Base-by-base conservation (phyloP, 192 early-diverging fungal genomes). In the Mortierella claussenii region DNA sequence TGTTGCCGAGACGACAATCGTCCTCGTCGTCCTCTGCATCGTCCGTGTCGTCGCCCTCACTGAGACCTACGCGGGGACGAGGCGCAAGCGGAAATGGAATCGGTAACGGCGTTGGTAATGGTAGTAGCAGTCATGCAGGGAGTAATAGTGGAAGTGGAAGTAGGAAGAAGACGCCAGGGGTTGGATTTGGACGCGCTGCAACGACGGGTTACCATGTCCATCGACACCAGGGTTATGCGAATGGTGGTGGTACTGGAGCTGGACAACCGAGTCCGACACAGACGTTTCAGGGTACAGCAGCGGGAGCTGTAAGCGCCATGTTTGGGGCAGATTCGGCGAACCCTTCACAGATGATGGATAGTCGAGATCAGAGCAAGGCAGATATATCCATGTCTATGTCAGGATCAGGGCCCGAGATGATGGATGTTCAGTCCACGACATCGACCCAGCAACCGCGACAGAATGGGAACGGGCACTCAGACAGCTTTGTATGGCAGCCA, bases 261-360 rank as follows among this genome's bases (percentile, higher is more conserved):
- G 58, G 18, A 15, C 33, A 15, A n/a, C 15, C 32, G 17, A 58
- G 54, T 23, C 56, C 67, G 44, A 62, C 51, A 2, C 69, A 65
- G n/a, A 37, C 61, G 4, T 64, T 74, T 24, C 69, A 74, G 55
- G 69, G 69, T 7, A 74, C 69, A 6, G 54, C 69, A 2, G 69
- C 69, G n/a, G 61, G 60, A 0, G 62, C 45, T 3, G 46, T 42
- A 23, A 74, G 69, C 26, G 60, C 56, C 28, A 64, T 65, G 55
- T 74, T 65, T 50, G 32, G 28, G 2, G 21, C 47, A 2, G 69
- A 74, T 4, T 28, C 54, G 27, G 31, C 24, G 3, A 52, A 10
- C 2, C 24, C 60, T 7, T 58, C 65, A 11, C 13, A 37, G 2
- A 37, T 8, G 3, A 55, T 37, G n/a, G 3, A 42, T 45, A 9